Conservation (phyloP, 1,284 basidiomycete species). For the Thelephora terrestris region DNA sequence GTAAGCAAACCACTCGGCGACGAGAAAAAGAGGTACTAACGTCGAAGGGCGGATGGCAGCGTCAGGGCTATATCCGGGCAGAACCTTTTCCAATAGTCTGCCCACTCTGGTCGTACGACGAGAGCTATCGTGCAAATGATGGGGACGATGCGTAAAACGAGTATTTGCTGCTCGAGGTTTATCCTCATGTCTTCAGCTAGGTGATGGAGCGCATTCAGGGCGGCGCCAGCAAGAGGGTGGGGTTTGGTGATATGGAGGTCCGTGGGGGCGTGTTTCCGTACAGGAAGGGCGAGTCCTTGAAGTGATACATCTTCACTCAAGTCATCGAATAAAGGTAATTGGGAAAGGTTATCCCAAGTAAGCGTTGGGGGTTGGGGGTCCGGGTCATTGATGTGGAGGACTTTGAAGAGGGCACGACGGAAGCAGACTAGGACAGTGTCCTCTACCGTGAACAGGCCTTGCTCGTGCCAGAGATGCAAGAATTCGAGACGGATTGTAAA, state of each 20-base stretch:
- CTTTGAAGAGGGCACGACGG: neutral
- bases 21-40: neutral
- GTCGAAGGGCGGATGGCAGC: too few relatives aligned
- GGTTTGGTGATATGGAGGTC: slow-evolving; percentile 16
- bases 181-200: slow-evolving; percentile 64
- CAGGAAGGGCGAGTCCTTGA: slow-evolving; percentile 24
- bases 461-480: neutral
- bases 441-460: neutral
- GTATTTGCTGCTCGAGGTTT: slow-evolving; percentile 39
- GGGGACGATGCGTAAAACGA: slow-evolving; percentile 50
- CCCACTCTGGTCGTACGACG: slow-evolving; percentile 68
- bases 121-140: slow-evolving; percentile 61
- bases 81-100: slow-evolving; percentile 79
- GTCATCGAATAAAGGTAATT: slow-evolving; percentile 29
- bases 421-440: slow-evolving; percentile 4
- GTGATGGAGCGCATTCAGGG: slow-evolving; percentile 66
- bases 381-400: neutral
- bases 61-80: slow-evolving; percentile 42
- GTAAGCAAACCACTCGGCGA: neutral
- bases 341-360: slow-evolving; percentile 26
- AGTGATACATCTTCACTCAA: slow-evolving; percentile 53
- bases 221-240: slow-evolving; percentile 35
- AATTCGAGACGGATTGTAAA: neutral
- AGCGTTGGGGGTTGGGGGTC: neutral
- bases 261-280: neutral